Base-by-base conservation (phyloP, 352 stramenopile species). In the Elongisporangium prolatum region DNA sequence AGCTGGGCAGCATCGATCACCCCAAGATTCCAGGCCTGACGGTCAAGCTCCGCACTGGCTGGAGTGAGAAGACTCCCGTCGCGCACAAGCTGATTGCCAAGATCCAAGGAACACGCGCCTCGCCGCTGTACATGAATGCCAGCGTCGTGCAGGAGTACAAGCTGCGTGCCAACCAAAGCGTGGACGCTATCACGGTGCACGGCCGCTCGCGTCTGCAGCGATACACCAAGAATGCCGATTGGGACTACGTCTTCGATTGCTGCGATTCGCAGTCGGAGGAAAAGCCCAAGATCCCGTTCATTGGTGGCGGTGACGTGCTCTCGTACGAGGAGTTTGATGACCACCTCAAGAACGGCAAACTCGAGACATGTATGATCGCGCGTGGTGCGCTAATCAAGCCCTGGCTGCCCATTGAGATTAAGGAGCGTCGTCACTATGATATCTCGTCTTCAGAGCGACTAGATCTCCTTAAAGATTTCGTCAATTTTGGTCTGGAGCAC, bases 321-420 rank as follows among this genome's bases (percentile, higher is more conserved):
- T 91, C 78, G 52, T 91, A 81, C 59, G 72, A 91, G 34, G 88
- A 95, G 59, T 95, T 93, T 54, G 70, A 96, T 61, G 65, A 78
- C 13, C 86, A 97, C 67, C 63, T 96, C 21, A 66, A 83, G 66
- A 91, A 89, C 37, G 77, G 84, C 57, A 88, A 91, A 64, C 69
- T 97, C 25, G 84, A 91, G 50, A 96, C 88, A 17, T 94, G 82
- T 56, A 97, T 98, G 88, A 62, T 97, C 52, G 89, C 77, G 2
- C 88, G 92, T 24, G 93, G 97, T 53, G 97, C 97, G 6, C 85
- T 99, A 17, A 99, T 99, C 75, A 99, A 99, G 80, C 98, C 98
- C 22, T 99, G 98, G 98, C 77, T 99, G 38, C 95, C 94, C 5
- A 99, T 82, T 0, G 98, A 99, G 74, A 99, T 99, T 59, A 99